Percentiles rank a stretch among this genome's conserved stretches.
phyloP scores from a whole-genome alignment of 495 filamentous ascomycete species.

The Trichodelitschia bisporula region DNA sequence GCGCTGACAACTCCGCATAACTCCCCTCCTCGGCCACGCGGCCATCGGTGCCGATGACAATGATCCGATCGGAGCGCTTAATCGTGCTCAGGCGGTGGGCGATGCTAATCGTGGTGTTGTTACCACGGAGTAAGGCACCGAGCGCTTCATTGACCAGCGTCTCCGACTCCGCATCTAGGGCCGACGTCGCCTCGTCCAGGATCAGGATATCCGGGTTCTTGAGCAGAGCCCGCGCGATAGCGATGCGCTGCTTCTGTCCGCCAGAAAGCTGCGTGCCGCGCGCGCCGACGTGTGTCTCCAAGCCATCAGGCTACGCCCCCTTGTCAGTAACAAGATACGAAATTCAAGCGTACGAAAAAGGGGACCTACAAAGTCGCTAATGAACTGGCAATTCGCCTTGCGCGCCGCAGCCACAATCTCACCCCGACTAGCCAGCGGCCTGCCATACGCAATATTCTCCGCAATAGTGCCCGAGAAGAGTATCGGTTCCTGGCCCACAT shows the following conservation, averaged over 20 bases:
- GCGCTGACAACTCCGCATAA: conserved; percentile 48
- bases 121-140: conserved; percentile 48
- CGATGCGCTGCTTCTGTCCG: conserved; percentile 94
- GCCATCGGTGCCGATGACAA: conserved; percentile 64
- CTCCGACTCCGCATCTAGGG: conserved; percentile 92
- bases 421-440: conserved; percentile 45
- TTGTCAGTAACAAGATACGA: neutral
- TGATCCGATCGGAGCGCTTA: conserved; percentile 78
- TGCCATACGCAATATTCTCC: conserved; percentile 90
- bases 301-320: conserved; percentile 78
- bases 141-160: conserved; percentile 85
- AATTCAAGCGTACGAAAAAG: neutral
- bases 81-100: conserved; percentile 90
- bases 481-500: conserved; percentile 88
- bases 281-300: conserved; percentile 83
- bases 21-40: conserved; percentile 74
- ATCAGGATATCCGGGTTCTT: conserved; percentile 94
- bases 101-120: conserved; percentile 90
- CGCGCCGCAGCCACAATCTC: conserved; percentile 73
- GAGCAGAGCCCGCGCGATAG: conserved; percentile 80
- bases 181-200: conserved; percentile 55
- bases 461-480: conserved; percentile 89
- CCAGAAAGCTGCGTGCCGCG: conserved; percentile 85
- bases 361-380: conserved; percentile 58
- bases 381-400: conserved; percentile 92